These are phyloP conservation scores for Boletus rufocinnamomeus DNA, from an alignment of 768 basidiomycete genomes.

Conservation along the genomic window DNA sequence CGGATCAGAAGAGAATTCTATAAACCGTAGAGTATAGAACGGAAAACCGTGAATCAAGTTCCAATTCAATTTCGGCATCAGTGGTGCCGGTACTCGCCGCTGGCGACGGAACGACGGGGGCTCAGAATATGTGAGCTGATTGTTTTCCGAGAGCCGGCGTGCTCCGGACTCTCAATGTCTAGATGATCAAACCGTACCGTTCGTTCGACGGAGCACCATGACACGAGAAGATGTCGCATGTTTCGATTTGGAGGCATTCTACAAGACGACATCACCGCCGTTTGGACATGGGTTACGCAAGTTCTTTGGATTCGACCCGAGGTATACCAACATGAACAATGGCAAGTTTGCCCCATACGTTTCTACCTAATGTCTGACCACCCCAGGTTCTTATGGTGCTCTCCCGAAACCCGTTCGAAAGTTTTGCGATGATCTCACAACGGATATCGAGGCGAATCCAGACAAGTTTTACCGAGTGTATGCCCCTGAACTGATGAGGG, in stretches of 20 bases:
- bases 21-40: background rate
- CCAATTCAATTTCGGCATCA: background rate
- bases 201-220: background rate
- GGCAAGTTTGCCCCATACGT: background rate
- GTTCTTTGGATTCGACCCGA: conserved; percentile 1
- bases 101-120: background rate
- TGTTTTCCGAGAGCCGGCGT: background rate
- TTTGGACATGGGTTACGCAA: conserved; percentile 55
- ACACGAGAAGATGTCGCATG: background rate
- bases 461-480: conserved; percentile 48
- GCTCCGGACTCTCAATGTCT: background rate
- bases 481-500: conserved; percentile 20
- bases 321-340: background rate
- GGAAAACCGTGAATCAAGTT: background rate
- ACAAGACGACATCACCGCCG: conserved; percentile 28
- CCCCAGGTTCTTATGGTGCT: conserved; percentile 45
- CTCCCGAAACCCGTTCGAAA: conserved; percentile 37
- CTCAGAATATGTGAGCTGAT: background rate
- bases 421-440: conserved; percentile 1
- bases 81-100: background rate
- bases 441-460: conserved; percentile 45
- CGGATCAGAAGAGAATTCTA: background rate
- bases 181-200: background rate
- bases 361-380: background rate
- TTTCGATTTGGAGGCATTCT: background rate